Conservation (phyloP, 345 rosid genomes). For the Syzygium aqueum region DNA sequence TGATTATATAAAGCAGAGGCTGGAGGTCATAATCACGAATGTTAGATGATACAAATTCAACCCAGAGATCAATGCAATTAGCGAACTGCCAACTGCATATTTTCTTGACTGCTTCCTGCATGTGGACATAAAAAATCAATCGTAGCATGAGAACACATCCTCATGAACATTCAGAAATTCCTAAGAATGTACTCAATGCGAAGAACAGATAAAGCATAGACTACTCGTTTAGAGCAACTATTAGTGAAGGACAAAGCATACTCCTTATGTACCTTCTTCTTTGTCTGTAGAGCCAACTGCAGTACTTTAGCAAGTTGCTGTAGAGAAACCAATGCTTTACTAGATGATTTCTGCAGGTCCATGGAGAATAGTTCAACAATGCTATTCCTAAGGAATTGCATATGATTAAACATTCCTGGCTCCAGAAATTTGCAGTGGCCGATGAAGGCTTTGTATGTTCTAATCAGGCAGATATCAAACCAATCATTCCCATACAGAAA, state of each 20-base stretch:
- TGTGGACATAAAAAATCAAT: neutral
- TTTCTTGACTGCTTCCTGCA: constrained; percentile 77
- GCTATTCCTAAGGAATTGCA: constrained; percentile 50
- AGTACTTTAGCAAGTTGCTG: constrained; percentile 66
- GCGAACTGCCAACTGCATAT: constrained; percentile 74
- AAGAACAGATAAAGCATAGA: neutral
- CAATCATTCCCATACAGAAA: constrained; percentile 46
- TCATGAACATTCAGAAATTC: neutral
- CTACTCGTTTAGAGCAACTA: neutral
- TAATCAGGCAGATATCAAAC: constrained; percentile 49
- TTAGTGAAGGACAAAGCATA: neutral
- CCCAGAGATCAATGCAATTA: constrained; percentile 88
- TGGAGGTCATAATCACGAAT: constrained; percentile 54
- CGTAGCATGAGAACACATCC: neutral
- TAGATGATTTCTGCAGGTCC: constrained; percentile 66
- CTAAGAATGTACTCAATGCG: neutral
- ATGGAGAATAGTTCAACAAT: constrained; percentile 68
- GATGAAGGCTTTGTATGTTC: constrained; percentile 59
- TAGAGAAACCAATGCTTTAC: constrained; percentile 49
- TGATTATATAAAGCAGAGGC: constrained; percentile 42
- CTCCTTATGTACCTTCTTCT: constrained; percentile 50
- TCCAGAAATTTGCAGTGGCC: constrained; percentile 52
- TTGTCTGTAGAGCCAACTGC: constrained; percentile 54
- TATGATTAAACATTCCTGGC: constrained; percentile 29
- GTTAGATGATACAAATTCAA: constrained; percentile 48